Evolutionary conservation across 2,329 filamentous ascomycete genomes (phyloP), one percentile per base, ranked within the genome.

Genomic region (Hypoxylon sp.): DNA sequence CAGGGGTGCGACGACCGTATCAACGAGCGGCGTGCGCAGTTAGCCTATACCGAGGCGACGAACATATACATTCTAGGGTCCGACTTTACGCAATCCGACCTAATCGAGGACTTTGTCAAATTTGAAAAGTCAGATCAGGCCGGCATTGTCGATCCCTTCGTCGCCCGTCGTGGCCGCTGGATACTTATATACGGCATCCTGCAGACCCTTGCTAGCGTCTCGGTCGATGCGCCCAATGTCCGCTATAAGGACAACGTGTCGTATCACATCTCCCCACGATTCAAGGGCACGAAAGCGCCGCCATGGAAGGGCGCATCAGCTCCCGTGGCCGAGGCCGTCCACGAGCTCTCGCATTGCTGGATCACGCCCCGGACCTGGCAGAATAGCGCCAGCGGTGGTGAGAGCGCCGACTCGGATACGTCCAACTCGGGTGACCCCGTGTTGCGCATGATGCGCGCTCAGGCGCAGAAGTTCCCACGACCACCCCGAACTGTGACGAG

Each of bases 11-110:
- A 76, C 56, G 73, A 75, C 53, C 67, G 74, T 14, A 71, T 71
- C 0, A 63, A 82, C n/a, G 86, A 88, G 71, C 81, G 83, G 2
- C 82, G 84, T 1, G 82, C 86, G 19, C 85, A 87, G 37, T 78
- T 90, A 2, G 86, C 87, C 0, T 88, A 90, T 71, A 86, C 85
- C 0, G 86, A 89, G 71, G 85, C 87, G 0, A 89, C 86, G 19
- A 90, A 90, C 73, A 85, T 89, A 52, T 86, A 87, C 69, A 80
- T 83, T 2, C 78, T 90, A 1, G 85, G 86, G 0, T 84, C 84
- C 26, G 84, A 86, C 13, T 87, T 86, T 63, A 80, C 81, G 22
- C 82, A 83, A 50, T 89, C 87, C 26, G 82, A 84, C 35, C 80
- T 90, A 0, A 84, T 89, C 3, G 86, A 88, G 42, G 82, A 82